Evolutionary conservation across 2,329 filamentous ascomycete species (phyloP).

Genomic region (Penicillium thymicola): DNA sequence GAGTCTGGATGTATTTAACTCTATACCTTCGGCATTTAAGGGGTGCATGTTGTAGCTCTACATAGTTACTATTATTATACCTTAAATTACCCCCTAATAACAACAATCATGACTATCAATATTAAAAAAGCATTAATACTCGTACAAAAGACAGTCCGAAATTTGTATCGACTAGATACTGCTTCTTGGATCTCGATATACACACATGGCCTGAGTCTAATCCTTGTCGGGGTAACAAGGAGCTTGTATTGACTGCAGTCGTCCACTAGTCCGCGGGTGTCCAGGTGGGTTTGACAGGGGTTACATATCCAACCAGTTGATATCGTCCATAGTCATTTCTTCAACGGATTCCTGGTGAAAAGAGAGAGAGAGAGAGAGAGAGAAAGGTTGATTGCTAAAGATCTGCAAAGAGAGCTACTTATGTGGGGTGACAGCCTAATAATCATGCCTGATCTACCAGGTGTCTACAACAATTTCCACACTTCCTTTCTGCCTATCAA

Average conservation of each 20-base stretch:
- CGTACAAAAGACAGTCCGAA: not conserved
- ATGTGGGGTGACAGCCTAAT: too few species aligned
- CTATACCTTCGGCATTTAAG: too few species aligned
- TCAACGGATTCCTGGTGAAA: not conserved
- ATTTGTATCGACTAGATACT: not conserved
- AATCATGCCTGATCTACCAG: too few species aligned
- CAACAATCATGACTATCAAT: not conserved
- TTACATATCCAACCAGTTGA: not conserved
- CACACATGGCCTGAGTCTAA: not conserved
- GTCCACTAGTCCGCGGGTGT: not conserved
- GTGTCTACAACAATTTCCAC: too few species aligned
- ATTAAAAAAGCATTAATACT: too few species aligned
- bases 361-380: too few species aligned
- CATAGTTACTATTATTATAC: not conserved
- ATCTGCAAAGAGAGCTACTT: too few species aligned
- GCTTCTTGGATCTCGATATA: not conserved
- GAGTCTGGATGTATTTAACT: not conserved
- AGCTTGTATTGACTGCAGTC: not conserved
- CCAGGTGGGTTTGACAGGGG: not conserved
- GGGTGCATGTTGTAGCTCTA: too few species aligned
- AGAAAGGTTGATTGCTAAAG: too few species aligned
- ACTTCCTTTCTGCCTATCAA: not conserved
- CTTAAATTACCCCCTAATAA: not conserved
- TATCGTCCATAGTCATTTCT: not conserved
- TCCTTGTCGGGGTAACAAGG: not conserved